phyloP scores from a whole-genome alignment of 2,329 filamentous ascomycete genomes.

The Neonectria sp. region DNA sequence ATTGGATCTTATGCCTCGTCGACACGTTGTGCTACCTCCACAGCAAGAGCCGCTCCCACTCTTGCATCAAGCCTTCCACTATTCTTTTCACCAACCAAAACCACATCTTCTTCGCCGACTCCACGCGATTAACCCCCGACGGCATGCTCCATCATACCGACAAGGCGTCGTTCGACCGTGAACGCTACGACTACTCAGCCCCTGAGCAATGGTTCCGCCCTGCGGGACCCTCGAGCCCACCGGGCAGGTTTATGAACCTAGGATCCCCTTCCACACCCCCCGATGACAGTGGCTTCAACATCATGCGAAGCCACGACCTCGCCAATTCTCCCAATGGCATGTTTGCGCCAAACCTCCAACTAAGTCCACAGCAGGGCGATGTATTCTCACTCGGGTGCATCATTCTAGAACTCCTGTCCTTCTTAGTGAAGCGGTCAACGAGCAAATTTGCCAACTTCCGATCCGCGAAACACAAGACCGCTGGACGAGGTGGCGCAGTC shows the following conservation, averaged over 20 bases:
- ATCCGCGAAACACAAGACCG: conserved; percentile 73
- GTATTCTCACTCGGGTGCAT: conserved; percentile 82
- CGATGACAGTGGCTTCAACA: conserved; percentile 54
- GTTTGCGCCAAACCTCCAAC: conserved; percentile 58
- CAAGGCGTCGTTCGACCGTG: conserved; percentile 72
- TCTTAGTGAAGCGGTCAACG: conserved; percentile 77
- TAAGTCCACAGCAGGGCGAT: conserved; percentile 74
- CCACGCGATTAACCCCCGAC: conserved; percentile 64
- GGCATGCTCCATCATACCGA: conserved; percentile 59
- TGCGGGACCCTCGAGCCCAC: conserved; percentile 52
- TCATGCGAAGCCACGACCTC: conserved; percentile 51
- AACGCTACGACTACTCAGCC: conserved; percentile 80
- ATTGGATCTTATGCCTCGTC: conserved; percentile 82
- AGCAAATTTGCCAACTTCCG: conserved; percentile 78
- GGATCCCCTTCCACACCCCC: conserved; percentile 50
- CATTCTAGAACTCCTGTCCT: conserved; percentile 79
- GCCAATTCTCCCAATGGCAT: conserved; percentile 49
- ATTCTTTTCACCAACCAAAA: conserved; percentile 77
- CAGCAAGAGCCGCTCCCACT: conserved; percentile 73
- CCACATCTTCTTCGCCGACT: conserved; percentile 77
- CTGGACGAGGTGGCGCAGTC: conserved; percentile 71
- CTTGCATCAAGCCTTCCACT: conserved; percentile 79
- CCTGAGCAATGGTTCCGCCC: conserved; percentile 75
- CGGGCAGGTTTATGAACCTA: conserved; percentile 52
- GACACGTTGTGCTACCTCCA: conserved; percentile 80